Percentiles rank a stretch among this genome's conserved stretches.
Conservation (phyloP, 805 yeast species). For the Candida endomychidarum region DNA sequence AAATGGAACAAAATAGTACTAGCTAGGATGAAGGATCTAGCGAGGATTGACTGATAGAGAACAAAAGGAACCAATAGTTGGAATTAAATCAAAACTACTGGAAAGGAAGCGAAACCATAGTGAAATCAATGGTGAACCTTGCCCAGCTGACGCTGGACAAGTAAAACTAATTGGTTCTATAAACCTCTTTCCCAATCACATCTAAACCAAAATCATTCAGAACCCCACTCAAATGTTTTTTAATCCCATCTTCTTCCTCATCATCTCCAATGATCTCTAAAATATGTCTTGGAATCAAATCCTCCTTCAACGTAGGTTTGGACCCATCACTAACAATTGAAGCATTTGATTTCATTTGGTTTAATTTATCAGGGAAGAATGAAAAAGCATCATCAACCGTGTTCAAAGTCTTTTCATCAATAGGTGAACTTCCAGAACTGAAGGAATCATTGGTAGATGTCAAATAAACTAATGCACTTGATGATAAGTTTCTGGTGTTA, state of each 20-base stretch:
- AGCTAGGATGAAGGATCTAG: too few species aligned
- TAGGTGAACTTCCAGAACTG: conserved; percentile 4
- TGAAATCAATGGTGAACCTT: too few species aligned
- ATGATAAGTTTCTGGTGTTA: conserved; percentile 24
- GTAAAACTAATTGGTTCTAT: too few species aligned
- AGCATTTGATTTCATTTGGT: conserved; percentile 7
- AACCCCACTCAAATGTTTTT: conserved; percentile 5
- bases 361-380: conserved; percentile 16
- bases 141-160: too few species aligned
- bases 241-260: neutral
- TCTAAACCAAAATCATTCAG: conserved; percentile 3
- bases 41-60: too few species aligned
- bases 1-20: too few species aligned
- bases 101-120: too few species aligned
- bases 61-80: too few species aligned
- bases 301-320: conserved; percentile 4
- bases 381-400: conserved; percentile 10
- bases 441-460: conserved; percentile 9
- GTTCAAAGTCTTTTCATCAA: conserved; percentile 14
- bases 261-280: conserved; percentile 13
- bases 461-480: conserved; percentile 12
- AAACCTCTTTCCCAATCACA: conserved; percentile 4
- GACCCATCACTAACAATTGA: conserved; percentile 1
- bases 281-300: conserved; percentile 11
- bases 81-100: too few species aligned